Conservation (phyloP, 2,329 filamentous ascomycete genomes). For the Cladobotryum mycophilum region DNA sequence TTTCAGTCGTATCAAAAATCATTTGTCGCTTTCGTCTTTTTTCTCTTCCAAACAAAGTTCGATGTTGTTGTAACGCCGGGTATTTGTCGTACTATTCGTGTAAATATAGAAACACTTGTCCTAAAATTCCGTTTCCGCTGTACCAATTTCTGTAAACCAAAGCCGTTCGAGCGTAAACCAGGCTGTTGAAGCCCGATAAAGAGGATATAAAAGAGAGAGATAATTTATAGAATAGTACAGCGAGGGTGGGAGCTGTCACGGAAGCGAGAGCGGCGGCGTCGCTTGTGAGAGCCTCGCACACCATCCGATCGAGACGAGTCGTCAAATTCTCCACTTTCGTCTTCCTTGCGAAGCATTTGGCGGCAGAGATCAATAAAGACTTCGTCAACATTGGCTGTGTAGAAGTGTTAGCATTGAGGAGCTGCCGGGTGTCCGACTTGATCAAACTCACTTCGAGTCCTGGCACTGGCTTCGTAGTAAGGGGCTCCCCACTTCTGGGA, state of each 20-base stretch:
- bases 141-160: too few relatives aligned
- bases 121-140: too few relatives aligned
- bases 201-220: too few relatives aligned
- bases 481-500: constrained; percentile 85
- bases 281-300: constrained; percentile 21
- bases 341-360: constrained; percentile 73
- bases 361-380: constrained; percentile 80
- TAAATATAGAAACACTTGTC: too few relatives aligned
- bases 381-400: constrained; percentile 76
- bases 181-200: too few relatives aligned
- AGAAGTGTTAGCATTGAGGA: constrained; percentile 16
- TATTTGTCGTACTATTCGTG: too few relatives aligned
- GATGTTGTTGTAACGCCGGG: too few relatives aligned
- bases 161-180: too few relatives aligned
- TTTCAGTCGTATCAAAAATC: too few relatives aligned
- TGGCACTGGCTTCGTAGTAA: constrained; percentile 85
- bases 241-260: constrained; percentile 29
- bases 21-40: too few relatives aligned
- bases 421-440: too few relatives aligned
- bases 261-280: constrained; percentile 23
- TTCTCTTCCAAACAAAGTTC: too few relatives aligned
- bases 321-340: constrained; percentile 34
- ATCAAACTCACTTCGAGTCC: constrained; percentile 55
- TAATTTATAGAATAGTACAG: constrained; percentile 38
- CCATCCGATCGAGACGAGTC: constrained; percentile 39